Conservation (phyloP, 306 rosid species). For the Vicia sativa region DNA sequence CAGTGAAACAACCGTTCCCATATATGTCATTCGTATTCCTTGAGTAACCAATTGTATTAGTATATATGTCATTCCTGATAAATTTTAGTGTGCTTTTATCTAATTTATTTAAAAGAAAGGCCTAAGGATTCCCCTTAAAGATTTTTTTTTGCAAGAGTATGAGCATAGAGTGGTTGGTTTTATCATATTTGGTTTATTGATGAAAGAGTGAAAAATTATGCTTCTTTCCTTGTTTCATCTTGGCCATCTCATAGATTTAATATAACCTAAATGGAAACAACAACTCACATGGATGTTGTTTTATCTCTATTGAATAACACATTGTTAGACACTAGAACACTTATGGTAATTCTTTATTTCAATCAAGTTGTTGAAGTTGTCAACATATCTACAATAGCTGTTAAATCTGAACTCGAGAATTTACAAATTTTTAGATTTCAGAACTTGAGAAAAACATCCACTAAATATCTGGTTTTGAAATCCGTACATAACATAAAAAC, state of each 20-base stretch:
- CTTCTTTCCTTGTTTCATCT: slow-evolving; percentile 68
- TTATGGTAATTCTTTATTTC: slow-evolving; percentile 65
- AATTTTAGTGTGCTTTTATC: no score
- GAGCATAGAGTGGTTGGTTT: slow-evolving; percentile 52
- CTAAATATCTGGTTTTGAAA: no score
- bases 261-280: slow-evolving; percentile 46
- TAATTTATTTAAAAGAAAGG: no score
- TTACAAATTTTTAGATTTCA: no score
- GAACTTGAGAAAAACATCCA: no score
- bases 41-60: no score
- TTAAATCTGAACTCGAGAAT: slow-evolving; percentile 47
- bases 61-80: no score
- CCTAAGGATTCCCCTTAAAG: no score
- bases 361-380: slow-evolving; percentile 78
- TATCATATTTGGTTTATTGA: slow-evolving; percentile 93
- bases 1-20: no score
- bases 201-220: slow-evolving; percentile 67
- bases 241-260: slow-evolving; percentile 73
- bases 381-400: slow-evolving; percentile 41
- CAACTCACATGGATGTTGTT: slow-evolving; percentile 37
- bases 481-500: no score
- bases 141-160: no score
- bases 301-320: slow-evolving; percentile 38
- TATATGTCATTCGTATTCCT: no score
- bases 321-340: slow-evolving; percentile 20